A percentile compares a stretch with the other conserved stretches of the same genome.
These are phyloP conservation scores for Capronia americana DNA, from an alignment of 2,329 filamentous ascomycete genomes.

Conservation along the genomic window DNA sequence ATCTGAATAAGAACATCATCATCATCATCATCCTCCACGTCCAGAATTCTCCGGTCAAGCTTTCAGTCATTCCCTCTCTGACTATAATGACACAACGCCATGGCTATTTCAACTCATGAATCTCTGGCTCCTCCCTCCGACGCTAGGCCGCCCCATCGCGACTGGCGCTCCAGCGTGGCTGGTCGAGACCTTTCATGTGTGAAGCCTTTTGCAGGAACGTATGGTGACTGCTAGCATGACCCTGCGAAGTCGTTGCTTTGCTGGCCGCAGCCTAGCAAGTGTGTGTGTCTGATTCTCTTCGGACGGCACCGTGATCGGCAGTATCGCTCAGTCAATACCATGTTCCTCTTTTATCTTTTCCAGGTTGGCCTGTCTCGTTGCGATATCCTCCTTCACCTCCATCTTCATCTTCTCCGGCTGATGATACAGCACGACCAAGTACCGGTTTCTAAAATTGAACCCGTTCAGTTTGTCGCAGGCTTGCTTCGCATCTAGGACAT, in stretches of 20 bases:
- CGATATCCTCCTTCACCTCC: conserved; percentile 91
- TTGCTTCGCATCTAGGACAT: conserved; percentile 98
- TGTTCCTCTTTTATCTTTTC: conserved; percentile 97
- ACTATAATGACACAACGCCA: not conserved
- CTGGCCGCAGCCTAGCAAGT: not conserved
- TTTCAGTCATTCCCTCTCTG: not conserved
- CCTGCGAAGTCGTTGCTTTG: not conserved
- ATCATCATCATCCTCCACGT: not conserved
- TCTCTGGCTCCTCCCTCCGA: not conserved
- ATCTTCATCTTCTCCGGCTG: conserved; percentile 75
- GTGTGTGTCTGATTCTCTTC: not conserved
- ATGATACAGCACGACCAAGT: conserved; percentile 87
- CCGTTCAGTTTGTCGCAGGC: conserved; percentile 99
- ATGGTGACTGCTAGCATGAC: not conserved
- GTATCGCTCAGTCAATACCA: conserved; percentile 83
- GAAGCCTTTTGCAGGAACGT: not conserved
- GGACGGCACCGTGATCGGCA: not conserved
- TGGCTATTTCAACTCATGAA: not conserved
- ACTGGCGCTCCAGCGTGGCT: too few species aligned
- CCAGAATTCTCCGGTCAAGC: not conserved
- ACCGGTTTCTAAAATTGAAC: conserved; percentile 99
- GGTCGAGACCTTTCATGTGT: not conserved
- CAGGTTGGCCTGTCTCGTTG: conserved; percentile 93
- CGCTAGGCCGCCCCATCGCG: not conserved
- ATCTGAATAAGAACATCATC: not conserved